Evolutionary conservation across 2,329 filamentous ascomycete species (phyloP), one percentile per base, ranked within the genome.

Genomic region (Aspergillus sp.): DNA sequence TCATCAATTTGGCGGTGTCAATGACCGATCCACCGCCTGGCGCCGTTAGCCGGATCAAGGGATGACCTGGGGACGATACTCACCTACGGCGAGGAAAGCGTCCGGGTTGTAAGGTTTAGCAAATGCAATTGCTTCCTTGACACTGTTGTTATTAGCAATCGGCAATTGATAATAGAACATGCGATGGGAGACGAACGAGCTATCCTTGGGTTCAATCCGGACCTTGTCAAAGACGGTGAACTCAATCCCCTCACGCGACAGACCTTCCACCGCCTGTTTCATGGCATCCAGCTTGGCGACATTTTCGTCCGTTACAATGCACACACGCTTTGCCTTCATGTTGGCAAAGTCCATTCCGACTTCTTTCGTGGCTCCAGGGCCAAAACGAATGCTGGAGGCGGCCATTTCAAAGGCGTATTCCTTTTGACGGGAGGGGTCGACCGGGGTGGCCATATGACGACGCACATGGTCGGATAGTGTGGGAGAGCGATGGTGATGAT

Each of bases 331-430:
- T 6, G 90, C 88, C 13, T 90, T 90, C 82, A 99, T 84, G 74
- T 99, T 98, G 78, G 88, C 89, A 68, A 98, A 88, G 77, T 99
- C 95, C 95, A 98, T 98, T 65, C 95, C 95, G 19, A 99, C 92
- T 77, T 99, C 95, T 76, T 92, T 91, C 23, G 95, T 99, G 59
- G 90, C 90, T 5, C 95, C 95, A 0, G 92, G 91, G 0, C 95
- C 95, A 70, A 98, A 99, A 11, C 95, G 88, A 71, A 99, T 97
- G 27, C 90, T 91, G 1, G 91, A 96, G 1, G 95, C 92, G 0
- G 95, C 95, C 94, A 99, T 96, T 77, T 99, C 95, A 73, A 99
- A 99, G 13, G 95, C 95, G 79, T 99, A 99, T 76, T 99, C 95
- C 75, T 96, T 96, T 71, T 92, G 86, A 65, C 87, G 85, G 2